These are phyloP conservation scores for Exophiala mesophila DNA, from an alignment of 2,329 filamentous ascomycete genomes.

Conservation along the genomic window DNA sequence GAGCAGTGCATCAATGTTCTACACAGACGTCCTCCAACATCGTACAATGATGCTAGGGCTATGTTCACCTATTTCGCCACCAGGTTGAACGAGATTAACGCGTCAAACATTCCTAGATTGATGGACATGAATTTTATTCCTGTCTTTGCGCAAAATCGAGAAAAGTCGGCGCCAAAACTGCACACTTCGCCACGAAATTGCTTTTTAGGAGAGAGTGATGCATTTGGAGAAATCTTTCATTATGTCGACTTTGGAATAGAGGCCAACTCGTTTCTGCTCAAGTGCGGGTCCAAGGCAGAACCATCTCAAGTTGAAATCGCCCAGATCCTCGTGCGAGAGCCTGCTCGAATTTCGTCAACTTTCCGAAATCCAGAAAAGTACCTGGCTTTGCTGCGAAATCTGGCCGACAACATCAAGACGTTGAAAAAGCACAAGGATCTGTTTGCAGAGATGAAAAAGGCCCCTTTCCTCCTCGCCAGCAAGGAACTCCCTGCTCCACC, in stretches of 20 bases:
- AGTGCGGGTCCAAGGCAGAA: slow-evolving; percentile 85
- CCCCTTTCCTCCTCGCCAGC: slow-evolving; percentile 77
- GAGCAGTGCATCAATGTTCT: slow-evolving; percentile 69
- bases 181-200: slow-evolving; percentile 66
- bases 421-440: slow-evolving; percentile 76
- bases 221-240: slow-evolving; percentile 89
- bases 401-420: slow-evolving; percentile 66
- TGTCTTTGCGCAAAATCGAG: slow-evolving; percentile 39
- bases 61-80: slow-evolving; percentile 81
- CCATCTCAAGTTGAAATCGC: slow-evolving; percentile 84
- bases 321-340: slow-evolving; percentile 74
- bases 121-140: slow-evolving; percentile 68
- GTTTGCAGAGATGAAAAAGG: slow-evolving; percentile 67
- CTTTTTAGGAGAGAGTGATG: slow-evolving; percentile 68
- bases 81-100: slow-evolving; percentile 67
- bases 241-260: slow-evolving; percentile 90
- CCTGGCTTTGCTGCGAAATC: slow-evolving; percentile 69
- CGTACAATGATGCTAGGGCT: slow-evolving; percentile 59
- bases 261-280: slow-evolving; percentile 82
- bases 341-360: slow-evolving; percentile 71
- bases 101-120: slow-evolving; percentile 56
- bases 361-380: slow-evolving; percentile 84
- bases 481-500: slow-evolving; percentile 57
- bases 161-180: slow-evolving; percentile 41
- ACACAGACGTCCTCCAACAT: slow-evolving; percentile 65